Base-by-base conservation (phyloP, 2,329 filamentous ascomycete genomes). In the Apiospora rasikravindrae region DNA sequence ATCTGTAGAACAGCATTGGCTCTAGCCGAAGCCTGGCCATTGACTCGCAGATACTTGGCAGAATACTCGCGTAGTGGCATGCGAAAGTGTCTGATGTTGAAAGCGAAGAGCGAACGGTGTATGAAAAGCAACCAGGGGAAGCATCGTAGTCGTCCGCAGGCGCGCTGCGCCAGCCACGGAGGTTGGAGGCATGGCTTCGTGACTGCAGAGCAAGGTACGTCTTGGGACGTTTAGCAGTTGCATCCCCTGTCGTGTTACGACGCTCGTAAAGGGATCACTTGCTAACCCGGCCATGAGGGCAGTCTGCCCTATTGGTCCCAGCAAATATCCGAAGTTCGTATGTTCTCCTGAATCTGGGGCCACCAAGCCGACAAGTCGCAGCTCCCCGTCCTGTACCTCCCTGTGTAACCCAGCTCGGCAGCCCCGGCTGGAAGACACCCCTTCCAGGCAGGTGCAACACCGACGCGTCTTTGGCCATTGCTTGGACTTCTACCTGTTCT, bases 221-320 rank as follows among this genome's bases (percentile, higher is more conserved):
- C 51, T 57, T 57, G 51, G 51, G 26, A 33, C 51, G n/a, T 29
- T 13, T 57, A 57, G 24, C 26, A 29, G 13, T 57, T 33, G 4
- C 51, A 57, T 57, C 51, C 51, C 51, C 51, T 57, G 51, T 57
- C 51, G 51, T 57, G 26, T 29, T 57, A 57, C 51, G 26, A 57
- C 51, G 51, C 26, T 57, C 51, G 51, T 57, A 57, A 57, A 14
- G 51, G 51, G 51, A 37, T 29, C 51, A 57, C 51, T 57, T 57
- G 51, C 51, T 26, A 57, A 29, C 37, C 37, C 37, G 37, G 37
- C 37, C 8, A 37, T 51, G 13, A 57, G 51, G 51, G 13, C 24
- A 16, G 26, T 57, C 13, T 29, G 13, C 26, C 51, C 26, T 4
- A 13, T 57, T 29, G 26, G 51, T 57, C 51, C n/a, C 51, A 57